A percentile compares a stretch with the other conserved stretches of the same genome.
Conservation (phyloP, 2,329 filamentous ascomycete species). For the Aspergillus floridensis region DNA sequence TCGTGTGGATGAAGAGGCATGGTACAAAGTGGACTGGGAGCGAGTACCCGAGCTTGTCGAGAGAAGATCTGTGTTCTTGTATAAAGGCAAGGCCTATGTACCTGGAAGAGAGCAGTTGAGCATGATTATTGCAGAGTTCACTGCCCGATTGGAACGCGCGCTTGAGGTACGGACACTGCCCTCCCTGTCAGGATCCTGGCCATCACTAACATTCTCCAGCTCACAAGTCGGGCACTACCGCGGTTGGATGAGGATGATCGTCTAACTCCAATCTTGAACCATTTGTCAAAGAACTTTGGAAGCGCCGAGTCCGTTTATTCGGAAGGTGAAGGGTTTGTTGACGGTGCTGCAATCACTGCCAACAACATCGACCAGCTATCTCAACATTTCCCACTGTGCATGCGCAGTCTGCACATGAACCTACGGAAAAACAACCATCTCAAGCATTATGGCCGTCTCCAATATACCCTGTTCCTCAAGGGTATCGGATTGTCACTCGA, state of each 20-base stretch:
- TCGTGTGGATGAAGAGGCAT: constrained; percentile 71
- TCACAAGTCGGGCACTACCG: constrained; percentile 86
- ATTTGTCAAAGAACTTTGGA: constrained; percentile 94
- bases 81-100: constrained; percentile 83
- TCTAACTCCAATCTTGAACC: constrained; percentile 68
- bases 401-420: constrained; percentile 84
- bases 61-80: constrained; percentile 70
- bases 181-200: not conserved
- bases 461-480: constrained; percentile 96
- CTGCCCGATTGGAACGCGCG: constrained; percentile 71
- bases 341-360: constrained; percentile 72
- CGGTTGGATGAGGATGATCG: constrained; percentile 95
- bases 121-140: constrained; percentile 87
- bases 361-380: constrained; percentile 76
- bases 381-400: constrained; percentile 84
- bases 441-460: constrained; percentile 88
- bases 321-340: constrained; percentile 61
- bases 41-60: constrained; percentile 88
- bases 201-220: constrained; percentile 45
- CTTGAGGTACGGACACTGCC: constrained; percentile 64
- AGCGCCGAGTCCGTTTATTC: constrained; percentile 83
- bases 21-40: constrained; percentile 97
- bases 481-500: constrained; percentile 90
- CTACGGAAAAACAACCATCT: constrained; percentile 85
- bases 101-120: constrained; percentile 81